Percentiles rank a stretch among this genome's conserved stretches.
phyloP scores from a whole-genome alignment of 2,329 filamentous ascomycete genomes.

The Pseudogymnoascus sp. region DNA sequence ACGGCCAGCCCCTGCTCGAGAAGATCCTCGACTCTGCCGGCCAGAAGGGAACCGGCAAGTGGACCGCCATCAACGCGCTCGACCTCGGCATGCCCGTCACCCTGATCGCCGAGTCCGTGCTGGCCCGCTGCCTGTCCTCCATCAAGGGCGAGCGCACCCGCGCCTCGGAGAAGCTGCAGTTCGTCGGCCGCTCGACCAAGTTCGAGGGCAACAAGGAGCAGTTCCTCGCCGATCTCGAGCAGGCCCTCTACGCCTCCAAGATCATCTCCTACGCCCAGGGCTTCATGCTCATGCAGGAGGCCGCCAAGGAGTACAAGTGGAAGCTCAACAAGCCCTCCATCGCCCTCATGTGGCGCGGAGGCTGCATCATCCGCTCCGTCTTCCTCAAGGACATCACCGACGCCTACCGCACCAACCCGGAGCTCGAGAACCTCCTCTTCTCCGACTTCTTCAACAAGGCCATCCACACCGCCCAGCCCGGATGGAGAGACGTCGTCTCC shows the following conservation, averaged over 20 bases:
- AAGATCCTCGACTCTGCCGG: constrained; percentile 98
- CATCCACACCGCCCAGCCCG: constrained; percentile 90
- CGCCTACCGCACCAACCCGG: constrained; percentile 88
- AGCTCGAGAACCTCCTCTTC: constrained; percentile 96
- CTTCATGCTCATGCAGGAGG: constrained; percentile 99
- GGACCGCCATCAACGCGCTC: constrained; percentile 98
- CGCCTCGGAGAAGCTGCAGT: constrained; percentile 70
- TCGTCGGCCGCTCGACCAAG: constrained; percentile 63
- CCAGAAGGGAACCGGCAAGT: constrained; percentile 99
- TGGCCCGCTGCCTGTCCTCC: constrained; percentile 86
- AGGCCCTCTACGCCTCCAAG: constrained; percentile 98
- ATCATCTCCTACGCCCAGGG: constrained; percentile 99
- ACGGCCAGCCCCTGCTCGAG: constrained; percentile 84
- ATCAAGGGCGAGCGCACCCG: constrained; percentile 88
- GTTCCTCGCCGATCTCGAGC: constrained; percentile 95
- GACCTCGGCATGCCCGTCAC: constrained; percentile 98
- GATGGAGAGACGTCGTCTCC: constrained; percentile 85
- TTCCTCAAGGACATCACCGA: constrained; percentile 99
- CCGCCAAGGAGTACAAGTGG: constrained; percentile 92
- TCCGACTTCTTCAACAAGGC: constrained; percentile 99
- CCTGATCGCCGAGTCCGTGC: constrained; percentile 93
- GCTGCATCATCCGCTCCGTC: constrained; percentile 98
- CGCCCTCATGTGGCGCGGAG: constrained; percentile 99
- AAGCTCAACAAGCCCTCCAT: constrained; percentile 99
- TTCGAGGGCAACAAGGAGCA: constrained; percentile 88